phyloP scores from a whole-genome alignment of 768 basidiomycete species.

The Tulasnella sp. region DNA sequence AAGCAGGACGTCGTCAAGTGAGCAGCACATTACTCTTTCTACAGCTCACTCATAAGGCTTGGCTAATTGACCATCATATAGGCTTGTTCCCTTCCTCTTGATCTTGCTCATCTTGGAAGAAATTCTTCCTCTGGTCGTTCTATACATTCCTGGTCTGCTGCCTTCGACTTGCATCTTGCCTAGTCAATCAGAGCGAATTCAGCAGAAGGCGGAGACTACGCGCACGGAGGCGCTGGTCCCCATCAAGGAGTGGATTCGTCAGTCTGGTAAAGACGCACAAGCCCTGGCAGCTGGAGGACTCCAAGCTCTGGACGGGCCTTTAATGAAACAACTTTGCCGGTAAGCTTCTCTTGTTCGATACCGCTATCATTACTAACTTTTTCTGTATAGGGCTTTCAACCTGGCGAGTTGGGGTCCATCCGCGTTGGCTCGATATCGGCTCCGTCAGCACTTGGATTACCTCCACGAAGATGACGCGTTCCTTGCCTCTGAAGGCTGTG shows the following conservation, averaged over 20 bases:
- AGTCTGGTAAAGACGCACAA: constrained; percentile 29
- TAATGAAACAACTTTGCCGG: constrained; percentile 46
- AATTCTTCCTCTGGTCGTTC: constrained; percentile 68
- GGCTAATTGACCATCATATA: constrained; percentile 22
- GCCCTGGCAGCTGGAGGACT: constrained; percentile 28
- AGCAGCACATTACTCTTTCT: constrained; percentile 15
- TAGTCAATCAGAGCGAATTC: constrained; percentile 60
- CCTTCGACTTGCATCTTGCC: constrained; percentile 82
- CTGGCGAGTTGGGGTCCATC: constrained; percentile 33
- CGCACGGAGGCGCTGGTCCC: constrained; percentile 15
- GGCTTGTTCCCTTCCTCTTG: constrained; percentile 69
- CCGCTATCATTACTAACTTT: constrained; percentile 19
- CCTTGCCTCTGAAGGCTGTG: constrained; percentile 41
- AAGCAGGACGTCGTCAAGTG: constrained; percentile 63
- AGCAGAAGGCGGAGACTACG: constrained; percentile 30
- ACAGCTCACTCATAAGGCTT: not conserved
- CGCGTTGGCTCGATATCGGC: constrained; percentile 27
- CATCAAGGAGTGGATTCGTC: constrained; percentile 17
- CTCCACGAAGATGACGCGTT: constrained; percentile 54
- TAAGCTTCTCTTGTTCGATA: constrained; percentile 27
- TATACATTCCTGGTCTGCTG: constrained; percentile 74
- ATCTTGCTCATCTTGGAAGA: constrained; percentile 71
- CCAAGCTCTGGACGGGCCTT: constrained; percentile 29
- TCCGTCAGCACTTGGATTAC: constrained; percentile 31
- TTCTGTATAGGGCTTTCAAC: constrained; percentile 26